Conservation (phyloP, 2,329 filamentous ascomycete genomes). For the Sphaerulina vaccinii region DNA sequence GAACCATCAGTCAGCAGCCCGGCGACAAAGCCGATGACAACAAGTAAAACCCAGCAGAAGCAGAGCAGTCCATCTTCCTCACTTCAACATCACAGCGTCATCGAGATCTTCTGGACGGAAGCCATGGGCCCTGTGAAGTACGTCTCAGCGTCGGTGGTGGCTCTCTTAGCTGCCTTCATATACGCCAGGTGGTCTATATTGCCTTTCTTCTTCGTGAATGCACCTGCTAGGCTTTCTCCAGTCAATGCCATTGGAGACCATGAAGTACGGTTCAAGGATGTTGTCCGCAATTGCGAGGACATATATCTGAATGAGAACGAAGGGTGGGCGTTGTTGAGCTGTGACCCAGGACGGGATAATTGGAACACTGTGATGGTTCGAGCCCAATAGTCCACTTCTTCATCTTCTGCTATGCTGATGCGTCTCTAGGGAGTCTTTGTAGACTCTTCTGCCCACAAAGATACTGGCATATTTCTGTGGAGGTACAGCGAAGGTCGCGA, state of each 20-base stretch:
- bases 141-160: conserved; percentile 4
- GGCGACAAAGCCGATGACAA: too few relatives aligned
- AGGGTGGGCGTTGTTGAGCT: conserved; percentile 44
- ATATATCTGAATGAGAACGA: conserved; percentile 39
- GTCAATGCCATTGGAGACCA: conserved; percentile 24
- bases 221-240: conserved; percentile 15
- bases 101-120: background rate
- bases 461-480: conserved; percentile 42
- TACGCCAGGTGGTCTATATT: conserved; percentile 22
- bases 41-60: too few relatives aligned
- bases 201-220: conserved; percentile 25
- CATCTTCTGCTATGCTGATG: background rate
- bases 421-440: conserved; percentile 32
- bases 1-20: too few relatives aligned
- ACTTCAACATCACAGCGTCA: background rate
- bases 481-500: conserved; percentile 36
- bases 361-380: conserved; percentile 50
- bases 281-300: conserved; percentile 47
- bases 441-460: conserved; percentile 19
- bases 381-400: background rate
- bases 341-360: conserved; percentile 43
- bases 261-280: conserved; percentile 38
- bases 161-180: conserved; percentile 24
- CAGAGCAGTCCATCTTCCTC: background rate
- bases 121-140: background rate